Conservation (phyloP, 768 basidiomycete species). For the Cantharellus anzutake region DNA sequence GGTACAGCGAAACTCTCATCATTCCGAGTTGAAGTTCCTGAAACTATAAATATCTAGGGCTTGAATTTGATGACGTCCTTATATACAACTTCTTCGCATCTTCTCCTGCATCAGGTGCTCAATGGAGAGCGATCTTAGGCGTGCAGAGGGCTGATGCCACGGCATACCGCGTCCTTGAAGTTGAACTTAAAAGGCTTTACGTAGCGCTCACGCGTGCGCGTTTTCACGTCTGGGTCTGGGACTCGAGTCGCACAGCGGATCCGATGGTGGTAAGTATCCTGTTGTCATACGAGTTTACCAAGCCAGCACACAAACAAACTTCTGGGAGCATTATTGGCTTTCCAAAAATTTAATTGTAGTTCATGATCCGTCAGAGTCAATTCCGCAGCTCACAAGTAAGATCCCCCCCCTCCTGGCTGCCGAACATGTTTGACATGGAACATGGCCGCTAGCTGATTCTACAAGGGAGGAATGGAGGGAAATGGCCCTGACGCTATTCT, state of each 20-base stretch:
- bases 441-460: not conserved
- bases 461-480: slow-evolving; percentile 1
- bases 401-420: not conserved
- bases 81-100: not conserved
- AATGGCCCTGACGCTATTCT: slow-evolving; percentile 4
- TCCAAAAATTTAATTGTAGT: not conserved
- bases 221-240: slow-evolving; percentile 1
- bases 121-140: not conserved
- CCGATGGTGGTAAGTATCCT: slow-evolving; percentile 1
- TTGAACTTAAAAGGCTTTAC: slow-evolving; percentile 2
- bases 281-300: not conserved
- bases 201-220: slow-evolving; percentile 2
- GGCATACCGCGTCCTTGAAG: not conserved
- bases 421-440: not conserved
- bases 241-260: not conserved
- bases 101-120: not conserved
- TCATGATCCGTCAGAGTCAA: not conserved
- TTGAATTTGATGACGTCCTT: not conserved
- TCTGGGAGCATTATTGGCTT: slow-evolving; percentile 1
- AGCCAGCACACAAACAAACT: not conserved
- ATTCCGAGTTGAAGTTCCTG: not conserved
- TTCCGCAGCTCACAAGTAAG: slow-evolving; percentile 2
- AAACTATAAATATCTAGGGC: not conserved
- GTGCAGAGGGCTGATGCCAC: not conserved
- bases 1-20: not conserved